Conservation (phyloP, 148 eudicot genomes). For the Chenopodium suecicum region DNA sequence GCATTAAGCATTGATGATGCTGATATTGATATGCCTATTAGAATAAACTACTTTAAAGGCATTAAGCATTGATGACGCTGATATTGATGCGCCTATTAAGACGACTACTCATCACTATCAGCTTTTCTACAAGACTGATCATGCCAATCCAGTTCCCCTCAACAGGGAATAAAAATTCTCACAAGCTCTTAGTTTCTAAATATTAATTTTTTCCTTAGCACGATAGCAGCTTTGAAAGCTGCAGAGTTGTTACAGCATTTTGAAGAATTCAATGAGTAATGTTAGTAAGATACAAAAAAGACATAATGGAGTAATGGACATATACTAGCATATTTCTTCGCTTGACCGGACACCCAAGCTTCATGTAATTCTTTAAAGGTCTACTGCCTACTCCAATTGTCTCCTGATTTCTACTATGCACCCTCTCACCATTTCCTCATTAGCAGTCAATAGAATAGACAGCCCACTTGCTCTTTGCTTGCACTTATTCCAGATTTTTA, state of each 20-base stretch:
- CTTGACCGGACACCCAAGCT: not conserved
- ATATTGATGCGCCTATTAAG: not conserved
- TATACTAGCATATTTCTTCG: not conserved
- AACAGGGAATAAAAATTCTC: not conserved
- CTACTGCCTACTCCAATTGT: not conserved
- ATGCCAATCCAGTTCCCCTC: not conserved
- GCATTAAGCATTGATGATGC: not conserved
- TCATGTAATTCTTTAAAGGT: not conserved
- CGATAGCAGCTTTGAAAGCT: not conserved
- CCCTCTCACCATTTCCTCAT: not conserved
- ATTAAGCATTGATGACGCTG: not conserved
- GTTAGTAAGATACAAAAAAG: not conserved
- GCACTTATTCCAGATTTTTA: too few species aligned
- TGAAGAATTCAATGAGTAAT: not conserved
- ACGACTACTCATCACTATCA: too few species aligned
- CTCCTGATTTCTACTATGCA: not conserved
- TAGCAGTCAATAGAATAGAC: too few species aligned
- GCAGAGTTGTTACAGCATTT: not conserved
- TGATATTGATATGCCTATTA: not conserved
- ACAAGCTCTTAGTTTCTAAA: not conserved
- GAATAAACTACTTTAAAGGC: too few species aligned
- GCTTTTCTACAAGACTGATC: not conserved
- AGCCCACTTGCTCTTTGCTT: too few species aligned
- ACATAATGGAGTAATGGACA: too few species aligned
- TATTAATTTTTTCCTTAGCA: not conserved